Evolutionary conservation across 495 filamentous ascomycete genomes (phyloP).

Genomic region (Aspergillus olivimuriae): DNA sequence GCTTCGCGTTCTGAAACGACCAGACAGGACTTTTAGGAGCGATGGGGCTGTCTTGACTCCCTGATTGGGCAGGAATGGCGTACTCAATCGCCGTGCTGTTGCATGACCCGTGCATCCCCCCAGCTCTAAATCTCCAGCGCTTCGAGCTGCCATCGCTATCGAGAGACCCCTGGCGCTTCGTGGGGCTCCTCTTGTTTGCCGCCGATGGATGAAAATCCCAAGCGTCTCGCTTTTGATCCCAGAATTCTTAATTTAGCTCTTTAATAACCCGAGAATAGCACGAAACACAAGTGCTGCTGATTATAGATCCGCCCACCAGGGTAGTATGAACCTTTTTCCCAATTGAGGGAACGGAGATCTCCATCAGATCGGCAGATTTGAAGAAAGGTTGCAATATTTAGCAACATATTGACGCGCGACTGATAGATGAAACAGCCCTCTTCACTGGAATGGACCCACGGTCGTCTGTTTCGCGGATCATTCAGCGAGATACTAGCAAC

Average conservation of each 20-base stretch:
- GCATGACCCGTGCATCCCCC: conserved; percentile 1
- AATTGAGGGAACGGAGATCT: conserved; percentile 8
- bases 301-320: conserved; percentile 28
- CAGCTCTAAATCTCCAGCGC: conserved; percentile 13
- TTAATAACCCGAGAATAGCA: conserved; percentile 19
- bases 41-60: too few relatives aligned
- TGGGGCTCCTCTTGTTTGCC: too few relatives aligned
- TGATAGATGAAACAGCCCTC: conserved; percentile 35
- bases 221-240: conserved; percentile 7
- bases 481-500: conserved; percentile 10
- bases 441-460: conserved; percentile 15
- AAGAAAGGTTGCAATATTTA: conserved; percentile 36
- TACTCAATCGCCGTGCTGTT: too few relatives aligned
- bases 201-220: conserved; percentile 9
- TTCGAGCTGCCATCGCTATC: conserved; percentile 6
- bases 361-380: conserved; percentile 27
- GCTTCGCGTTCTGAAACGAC: conserved; percentile 9
- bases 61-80: too few relatives aligned
- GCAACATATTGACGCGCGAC: conserved; percentile 42
- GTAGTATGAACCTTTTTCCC: conserved; percentile 23
- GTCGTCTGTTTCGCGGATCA: conserved; percentile 34
- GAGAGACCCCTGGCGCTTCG: too few relatives aligned
- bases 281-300: conserved; percentile 32
- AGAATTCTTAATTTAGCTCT: conserved; percentile 12
- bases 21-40: conserved; percentile 5